A percentile compares a stretch with the other conserved stretches of the same genome.
Evolutionary conservation across 176 grass and related monocot species (phyloP).

Genomic region (Aegilops umbellulata): DNA sequence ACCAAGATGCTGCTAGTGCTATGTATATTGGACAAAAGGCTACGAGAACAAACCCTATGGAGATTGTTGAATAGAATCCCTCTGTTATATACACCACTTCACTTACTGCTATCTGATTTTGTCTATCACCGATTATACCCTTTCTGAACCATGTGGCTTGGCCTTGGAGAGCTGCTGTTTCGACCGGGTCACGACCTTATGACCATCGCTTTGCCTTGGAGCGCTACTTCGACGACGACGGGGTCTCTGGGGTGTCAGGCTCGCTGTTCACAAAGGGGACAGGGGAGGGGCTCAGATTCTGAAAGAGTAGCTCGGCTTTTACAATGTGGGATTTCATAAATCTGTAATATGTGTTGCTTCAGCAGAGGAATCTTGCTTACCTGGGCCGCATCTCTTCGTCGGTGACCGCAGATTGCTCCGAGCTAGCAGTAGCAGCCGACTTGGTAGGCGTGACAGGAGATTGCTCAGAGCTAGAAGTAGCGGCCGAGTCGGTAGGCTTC

Average conservation of each 20-base stretch:
- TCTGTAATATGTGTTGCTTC: not conserved
- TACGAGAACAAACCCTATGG: slow-evolving; percentile 39
- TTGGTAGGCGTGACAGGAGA: not conserved
- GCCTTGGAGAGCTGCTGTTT: not conserved
- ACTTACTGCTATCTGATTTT: slow-evolving; percentile 17
- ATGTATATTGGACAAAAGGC: slow-evolving; percentile 34
- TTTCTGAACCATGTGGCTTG: not conserved
- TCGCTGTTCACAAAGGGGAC: slow-evolving; percentile 50
- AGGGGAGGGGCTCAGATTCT: slow-evolving; percentile 38
- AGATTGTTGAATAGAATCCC: slow-evolving; percentile 34
- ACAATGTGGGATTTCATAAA: not conserved
- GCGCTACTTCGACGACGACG: not conserved
- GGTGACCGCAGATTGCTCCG: slow-evolving; percentile 11
- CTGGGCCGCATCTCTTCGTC: slow-evolving; percentile 34
- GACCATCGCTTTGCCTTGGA: not conserved
- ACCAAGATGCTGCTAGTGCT: not conserved
- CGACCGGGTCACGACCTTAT: not conserved
- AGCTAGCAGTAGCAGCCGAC: slow-evolving; percentile 18
- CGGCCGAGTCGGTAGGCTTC: slow-evolving; percentile 28
- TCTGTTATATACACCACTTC: slow-evolving; percentile 49
- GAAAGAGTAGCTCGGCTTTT: slow-evolving; percentile 18
- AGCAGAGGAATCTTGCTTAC: slow-evolving; percentile 33
- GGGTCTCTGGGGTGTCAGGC: not conserved
- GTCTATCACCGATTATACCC: slow-evolving; percentile 34
- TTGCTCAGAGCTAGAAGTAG: slow-evolving; percentile 21